These are phyloP conservation scores for Rutidosis leptorrhynchoides DNA, from an alignment of 129 eudicot genomes.

Conservation along the genomic window DNA sequence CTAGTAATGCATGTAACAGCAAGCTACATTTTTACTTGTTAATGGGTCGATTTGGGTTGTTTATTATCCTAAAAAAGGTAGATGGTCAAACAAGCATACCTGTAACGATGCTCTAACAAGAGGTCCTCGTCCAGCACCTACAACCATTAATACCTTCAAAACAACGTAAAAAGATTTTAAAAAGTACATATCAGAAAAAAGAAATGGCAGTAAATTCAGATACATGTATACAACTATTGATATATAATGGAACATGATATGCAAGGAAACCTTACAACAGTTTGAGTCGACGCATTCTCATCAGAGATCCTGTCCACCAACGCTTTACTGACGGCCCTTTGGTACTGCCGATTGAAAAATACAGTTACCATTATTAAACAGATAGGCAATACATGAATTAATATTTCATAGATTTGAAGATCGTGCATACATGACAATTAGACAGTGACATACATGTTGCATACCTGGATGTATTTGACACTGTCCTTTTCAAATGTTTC, in stretches of 20 bases:
- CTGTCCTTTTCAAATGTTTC: slow-evolving; percentile 94
- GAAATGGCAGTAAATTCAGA: not conserved
- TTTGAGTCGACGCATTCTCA: slow-evolving; percentile 55
- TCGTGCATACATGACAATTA: not conserved
- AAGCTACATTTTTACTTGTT: not conserved
- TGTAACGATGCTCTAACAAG: slow-evolving; percentile 95
- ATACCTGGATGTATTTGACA: slow-evolving; percentile 81
- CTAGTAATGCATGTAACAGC: not conserved
- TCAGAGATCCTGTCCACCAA: slow-evolving; percentile 80
- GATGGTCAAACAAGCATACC: slow-evolving; percentile 33
- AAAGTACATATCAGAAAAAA: slow-evolving; percentile 9
- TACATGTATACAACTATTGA: not conserved
- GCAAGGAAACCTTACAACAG: slow-evolving; percentile 51
- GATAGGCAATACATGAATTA: not conserved
- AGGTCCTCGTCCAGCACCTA: slow-evolving; percentile 99
- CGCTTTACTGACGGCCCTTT: slow-evolving; percentile 87
- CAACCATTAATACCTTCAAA: slow-evolving; percentile 90
- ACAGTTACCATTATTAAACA: slow-evolving; percentile 8
- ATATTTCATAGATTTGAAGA: not conserved
- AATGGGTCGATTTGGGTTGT: not conserved
- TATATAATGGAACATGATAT: not conserved
- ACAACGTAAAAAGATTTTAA: slow-evolving; percentile 1
- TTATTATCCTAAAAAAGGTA: not conserved
- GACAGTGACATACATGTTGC: not conserved
- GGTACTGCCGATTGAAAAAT: slow-evolving; percentile 55